Conservation (phyloP, 352 stramenopile species). For the Hyaloperonospora brassicae region DNA sequence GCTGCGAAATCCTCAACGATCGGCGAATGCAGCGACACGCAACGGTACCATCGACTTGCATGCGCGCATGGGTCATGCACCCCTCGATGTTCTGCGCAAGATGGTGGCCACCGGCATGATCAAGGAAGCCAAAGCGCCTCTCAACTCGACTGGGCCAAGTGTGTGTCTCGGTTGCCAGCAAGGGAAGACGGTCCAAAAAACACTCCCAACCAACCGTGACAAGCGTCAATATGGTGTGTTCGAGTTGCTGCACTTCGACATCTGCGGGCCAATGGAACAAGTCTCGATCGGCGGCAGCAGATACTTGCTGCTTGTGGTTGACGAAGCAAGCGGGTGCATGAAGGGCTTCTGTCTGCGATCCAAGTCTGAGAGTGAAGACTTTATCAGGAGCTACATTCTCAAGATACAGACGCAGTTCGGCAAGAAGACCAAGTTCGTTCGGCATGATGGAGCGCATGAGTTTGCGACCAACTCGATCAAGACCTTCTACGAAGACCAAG, state of each 20-base stretch:
- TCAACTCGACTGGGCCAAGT: background rate
- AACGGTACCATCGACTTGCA: background rate
- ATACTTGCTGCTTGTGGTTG: too few species aligned
- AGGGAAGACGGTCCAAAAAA: background rate
- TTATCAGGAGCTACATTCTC: background rate
- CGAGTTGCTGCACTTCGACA: too few species aligned
- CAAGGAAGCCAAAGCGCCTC: background rate
- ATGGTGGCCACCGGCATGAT: background rate
- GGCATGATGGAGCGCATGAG: background rate
- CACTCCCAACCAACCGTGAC: background rate
- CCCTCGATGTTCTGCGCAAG: background rate
- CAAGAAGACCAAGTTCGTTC: too few species aligned
- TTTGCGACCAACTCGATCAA: too few species aligned
- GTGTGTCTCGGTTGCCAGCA: background rate
- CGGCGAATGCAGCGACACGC: background rate
- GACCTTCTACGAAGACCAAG: too few species aligned
- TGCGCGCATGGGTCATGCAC: background rate
- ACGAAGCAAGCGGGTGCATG: too few species aligned
- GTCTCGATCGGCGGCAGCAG: too few species aligned
- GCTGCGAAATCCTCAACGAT: background rate
- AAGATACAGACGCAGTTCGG: background rate
- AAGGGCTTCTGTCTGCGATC: background rate
- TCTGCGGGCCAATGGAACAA: too few species aligned
- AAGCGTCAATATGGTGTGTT: too few species aligned
- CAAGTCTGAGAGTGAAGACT: background rate